These are phyloP conservation scores for Fusarium anthophilum DNA, from an alignment of 2,329 filamentous ascomycete genomes.

Conservation along the genomic window DNA sequence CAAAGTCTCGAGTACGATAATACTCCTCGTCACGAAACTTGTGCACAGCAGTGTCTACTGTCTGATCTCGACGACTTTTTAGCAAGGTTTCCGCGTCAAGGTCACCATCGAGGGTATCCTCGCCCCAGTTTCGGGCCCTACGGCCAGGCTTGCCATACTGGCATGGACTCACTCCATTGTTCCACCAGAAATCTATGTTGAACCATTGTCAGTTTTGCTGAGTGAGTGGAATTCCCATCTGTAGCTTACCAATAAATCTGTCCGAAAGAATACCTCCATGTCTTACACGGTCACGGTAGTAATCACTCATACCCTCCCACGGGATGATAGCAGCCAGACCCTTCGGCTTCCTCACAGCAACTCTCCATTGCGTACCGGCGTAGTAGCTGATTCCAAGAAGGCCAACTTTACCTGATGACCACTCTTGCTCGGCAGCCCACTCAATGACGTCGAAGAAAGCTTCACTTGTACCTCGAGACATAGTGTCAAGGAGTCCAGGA, in stretches of 20 bases:
- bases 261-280: conserved; percentile 70
- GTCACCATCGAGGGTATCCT: conserved; percentile 66
- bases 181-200: conserved; percentile 29
- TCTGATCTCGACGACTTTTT: conserved; percentile 59
- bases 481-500: conserved; percentile 58
- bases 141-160: conserved; percentile 70
- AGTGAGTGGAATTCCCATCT: rapidly evolving
- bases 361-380: conserved; percentile 57
- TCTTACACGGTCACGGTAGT: conserved; percentile 65
- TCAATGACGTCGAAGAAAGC: conserved; percentile 61
- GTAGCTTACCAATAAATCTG: conserved; percentile 57
- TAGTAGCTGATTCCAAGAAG: conserved; percentile 60
- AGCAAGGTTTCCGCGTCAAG: conserved; percentile 60
- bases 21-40: conserved; percentile 71
- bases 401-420: conserved; percentile 59
- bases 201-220: rapidly evolving
- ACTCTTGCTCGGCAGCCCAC: conserved; percentile 56
- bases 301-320: conserved; percentile 63
- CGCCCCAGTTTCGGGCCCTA: conserved; percentile 59
- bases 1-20: conserved; percentile 71
- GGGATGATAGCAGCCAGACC: conserved; percentile 59
- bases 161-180: conserved; percentile 52
- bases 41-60: conserved; percentile 56
- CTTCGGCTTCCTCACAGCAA: conserved; percentile 56
- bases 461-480: conserved; percentile 57